phyloP scores from a whole-genome alignment of 176 grass and related monocot genomes.

The Oryza officinalis region DNA sequence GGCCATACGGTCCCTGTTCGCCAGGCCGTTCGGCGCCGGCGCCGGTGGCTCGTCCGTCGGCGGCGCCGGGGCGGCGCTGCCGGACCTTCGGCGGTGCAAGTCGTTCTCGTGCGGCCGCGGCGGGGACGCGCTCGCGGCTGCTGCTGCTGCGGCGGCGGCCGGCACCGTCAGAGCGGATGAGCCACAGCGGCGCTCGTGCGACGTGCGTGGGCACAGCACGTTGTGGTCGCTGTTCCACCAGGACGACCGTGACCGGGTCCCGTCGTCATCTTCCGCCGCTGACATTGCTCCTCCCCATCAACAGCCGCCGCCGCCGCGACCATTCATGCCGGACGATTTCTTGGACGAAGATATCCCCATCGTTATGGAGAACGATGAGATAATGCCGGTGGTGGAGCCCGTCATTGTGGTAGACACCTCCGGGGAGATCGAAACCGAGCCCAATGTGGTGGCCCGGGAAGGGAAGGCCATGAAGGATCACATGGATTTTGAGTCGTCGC shows the following conservation, averaged over 20 bases:
- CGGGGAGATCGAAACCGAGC: constrained; percentile 58
- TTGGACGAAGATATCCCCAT: constrained; percentile 51
- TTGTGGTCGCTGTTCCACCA: constrained; percentile 91
- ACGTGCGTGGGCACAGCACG: constrained; percentile 77
- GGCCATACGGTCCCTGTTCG: constrained; percentile 85
- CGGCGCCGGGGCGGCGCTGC: background rate
- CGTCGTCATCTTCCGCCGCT: constrained; percentile 53
- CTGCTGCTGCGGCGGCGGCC: background rate
- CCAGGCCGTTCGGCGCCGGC: constrained; percentile 38
- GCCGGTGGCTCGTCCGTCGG: background rate
- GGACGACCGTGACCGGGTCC: constrained; percentile 75
- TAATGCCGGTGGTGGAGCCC: constrained; percentile 59
- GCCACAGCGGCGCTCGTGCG: constrained; percentile 86
- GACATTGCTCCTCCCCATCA: background rate
- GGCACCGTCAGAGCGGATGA: constrained; percentile 25
- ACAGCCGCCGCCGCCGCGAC: constrained; percentile 27
- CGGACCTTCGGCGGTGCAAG: constrained; percentile 78
- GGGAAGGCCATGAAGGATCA: constrained; percentile 81
- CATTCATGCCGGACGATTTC: constrained; percentile 37
- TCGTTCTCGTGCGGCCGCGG: constrained; percentile 79
- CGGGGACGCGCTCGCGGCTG: constrained; percentile 35
- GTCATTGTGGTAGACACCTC: constrained; percentile 50
- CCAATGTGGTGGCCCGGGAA: constrained; percentile 3
- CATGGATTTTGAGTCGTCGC: constrained; percentile 81
- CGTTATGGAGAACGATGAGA: constrained; percentile 57